A percentile compares a stretch with the other conserved stretches of the same genome.
Conservation (phyloP, 2,329 filamentous ascomycete genomes). For the Leptodontidium sp. region DNA sequence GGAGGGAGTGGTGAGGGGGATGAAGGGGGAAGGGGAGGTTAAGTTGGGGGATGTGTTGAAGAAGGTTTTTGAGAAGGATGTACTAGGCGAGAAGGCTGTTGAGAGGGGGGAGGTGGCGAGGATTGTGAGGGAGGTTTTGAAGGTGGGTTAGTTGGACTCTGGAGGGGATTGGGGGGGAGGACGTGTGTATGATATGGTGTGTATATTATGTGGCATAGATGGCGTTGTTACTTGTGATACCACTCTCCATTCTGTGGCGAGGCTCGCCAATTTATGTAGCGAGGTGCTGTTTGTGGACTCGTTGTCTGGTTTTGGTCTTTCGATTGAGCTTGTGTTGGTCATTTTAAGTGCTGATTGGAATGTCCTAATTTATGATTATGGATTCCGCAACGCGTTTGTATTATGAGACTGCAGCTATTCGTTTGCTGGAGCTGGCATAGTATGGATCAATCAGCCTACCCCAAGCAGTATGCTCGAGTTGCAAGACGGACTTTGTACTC, state of each 20-base stretch:
- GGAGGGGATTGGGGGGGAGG: background rate
- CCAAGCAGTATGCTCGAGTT: too few species aligned
- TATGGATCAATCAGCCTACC: too few species aligned
- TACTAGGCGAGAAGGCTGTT: constrained; percentile 69
- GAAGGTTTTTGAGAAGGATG: constrained; percentile 59
- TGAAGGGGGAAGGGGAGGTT: constrained; percentile 54
- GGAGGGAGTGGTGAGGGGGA: constrained; percentile 57
- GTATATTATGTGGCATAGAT: constrained; percentile 12
- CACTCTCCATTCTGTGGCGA: background rate
- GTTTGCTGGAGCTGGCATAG: too few species aligned
- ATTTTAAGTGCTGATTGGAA: too few species aligned
- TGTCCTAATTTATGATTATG: too few species aligned
- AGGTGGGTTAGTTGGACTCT: constrained; percentile 20
- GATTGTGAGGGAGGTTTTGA: constrained; percentile 63
- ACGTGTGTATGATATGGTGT: background rate
- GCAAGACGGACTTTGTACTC: too few species aligned
- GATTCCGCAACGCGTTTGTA: too few species aligned
- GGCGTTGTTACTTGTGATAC: constrained; percentile 12
- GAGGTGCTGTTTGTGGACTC: background rate
- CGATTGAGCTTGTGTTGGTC: too few species aligned
- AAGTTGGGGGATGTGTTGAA: constrained; percentile 71
- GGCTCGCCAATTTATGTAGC: background rate
- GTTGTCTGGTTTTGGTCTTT: too few species aligned
- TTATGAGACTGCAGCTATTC: too few species aligned
- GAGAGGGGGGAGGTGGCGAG: constrained; percentile 68